Evolutionary conservation across 2,329 filamentous ascomycete species (phyloP).

Genomic region (Monilinia laxa): DNA sequence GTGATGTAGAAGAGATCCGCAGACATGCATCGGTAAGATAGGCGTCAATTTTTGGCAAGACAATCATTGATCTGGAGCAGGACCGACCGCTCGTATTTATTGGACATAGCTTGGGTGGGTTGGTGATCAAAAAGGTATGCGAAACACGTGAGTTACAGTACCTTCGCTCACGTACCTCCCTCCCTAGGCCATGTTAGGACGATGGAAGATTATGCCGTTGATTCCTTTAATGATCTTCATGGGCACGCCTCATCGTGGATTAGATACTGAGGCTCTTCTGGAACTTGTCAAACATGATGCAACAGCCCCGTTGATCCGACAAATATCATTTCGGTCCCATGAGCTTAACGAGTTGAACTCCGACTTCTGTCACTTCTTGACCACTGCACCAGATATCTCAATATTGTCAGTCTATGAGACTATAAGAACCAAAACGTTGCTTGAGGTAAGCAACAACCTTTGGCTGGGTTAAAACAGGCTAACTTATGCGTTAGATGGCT

Average conservation of each 20-base stretch:
- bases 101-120: slow-evolving; percentile 43
- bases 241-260: slow-evolving; percentile 34
- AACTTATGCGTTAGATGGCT: slow-evolving; percentile 1
- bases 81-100: slow-evolving; percentile 37
- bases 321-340: slow-evolving; percentile 30
- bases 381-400: slow-evolving; percentile 24
- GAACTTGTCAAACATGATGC: slow-evolving; percentile 31
- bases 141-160: not conserved
- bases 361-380: slow-evolving; percentile 26
- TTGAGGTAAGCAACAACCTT: slow-evolving; percentile 20
- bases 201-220: slow-evolving; percentile 21
- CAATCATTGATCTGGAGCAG: not conserved
- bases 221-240: slow-evolving; percentile 33
- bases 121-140: slow-evolving; percentile 42
- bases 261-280: slow-evolving; percentile 30
- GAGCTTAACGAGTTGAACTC: slow-evolving; percentile 28
- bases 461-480: not conserved
- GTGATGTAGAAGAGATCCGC: slow-evolving; percentile 35
- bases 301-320: slow-evolving; percentile 28
- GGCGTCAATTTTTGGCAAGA: not conserved
- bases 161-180: not conserved
- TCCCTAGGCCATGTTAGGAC: slow-evolving; percentile 18
- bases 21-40: slow-evolving; percentile 21
- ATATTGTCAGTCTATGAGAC: slow-evolving; percentile 33
- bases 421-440: slow-evolving; percentile 27